Evolutionary conservation across 305 asterid species (phyloP), one percentile per base, ranked within the genome.

Genomic region (Fraxinus sp.): DNA sequence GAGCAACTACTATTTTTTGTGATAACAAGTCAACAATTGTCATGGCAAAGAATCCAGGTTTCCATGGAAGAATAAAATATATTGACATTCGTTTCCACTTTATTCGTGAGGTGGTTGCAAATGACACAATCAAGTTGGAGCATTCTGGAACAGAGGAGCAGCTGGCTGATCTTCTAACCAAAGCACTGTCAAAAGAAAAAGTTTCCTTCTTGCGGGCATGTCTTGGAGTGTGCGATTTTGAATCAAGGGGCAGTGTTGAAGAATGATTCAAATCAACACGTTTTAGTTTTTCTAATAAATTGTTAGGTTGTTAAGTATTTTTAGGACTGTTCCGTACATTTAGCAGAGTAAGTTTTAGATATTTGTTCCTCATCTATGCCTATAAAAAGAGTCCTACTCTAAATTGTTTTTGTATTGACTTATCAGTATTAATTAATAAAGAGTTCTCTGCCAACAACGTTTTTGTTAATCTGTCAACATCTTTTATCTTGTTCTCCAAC

Each of bases 181-280:
- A 79, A 20, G 6, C 77, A 3, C 2, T 79, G 5, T 14, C 62
- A 10, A n/a, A 7, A 7, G 52, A 79, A 35, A 79, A 36, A 1
- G 7, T 28, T 1, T 1, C 16, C 39, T 64, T 62, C 16, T 79
- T 66, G n/a, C 36, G 68, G 26, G 7, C 32, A 3, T 14, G 35
- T 22, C 28, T 62, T 59, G 64, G 77, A 30, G 77, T 66, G 1
- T 79, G 82, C 11, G 22, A 32, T 26, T 79, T 79, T 79, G 76
- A 79, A 79, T 64, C 75, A 79, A 62, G 62, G 22, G 76, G 76
- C 59, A 62, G 55, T 62, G 57, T 79, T 79, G 59, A 79, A 49
- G 74, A n/a, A 13, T 78, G 55, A 74, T 74, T 37, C 78, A 74
- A 74, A 37, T 36, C 8, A 36, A 36, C 8, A 36, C 39, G 1